phyloP scores from a whole-genome alignment of 768 basidiomycete species.

The Chalciporus sphaerocephalus region DNA sequence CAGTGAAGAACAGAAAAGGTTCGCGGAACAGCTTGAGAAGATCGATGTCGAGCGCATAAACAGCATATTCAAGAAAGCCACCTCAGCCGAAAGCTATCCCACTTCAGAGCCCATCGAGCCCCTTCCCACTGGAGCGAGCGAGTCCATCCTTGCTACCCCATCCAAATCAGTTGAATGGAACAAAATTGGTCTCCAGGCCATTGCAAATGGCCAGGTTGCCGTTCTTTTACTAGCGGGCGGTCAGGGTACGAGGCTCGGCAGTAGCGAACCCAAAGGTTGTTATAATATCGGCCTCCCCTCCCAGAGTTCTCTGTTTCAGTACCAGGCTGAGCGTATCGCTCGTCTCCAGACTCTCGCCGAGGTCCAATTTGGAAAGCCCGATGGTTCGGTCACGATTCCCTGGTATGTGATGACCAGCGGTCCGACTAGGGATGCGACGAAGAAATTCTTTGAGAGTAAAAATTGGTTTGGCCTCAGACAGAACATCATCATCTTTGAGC shows the following conservation, averaged over 20 bases:
- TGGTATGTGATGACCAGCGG: constrained; percentile 99
- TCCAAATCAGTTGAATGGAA: constrained; percentile 71
- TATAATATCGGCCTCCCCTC: constrained; percentile 96
- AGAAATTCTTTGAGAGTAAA: constrained; percentile 75
- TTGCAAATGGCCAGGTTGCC: constrained; percentile 80
- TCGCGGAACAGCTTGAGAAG: constrained; percentile 66
- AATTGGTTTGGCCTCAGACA: constrained; percentile 77
- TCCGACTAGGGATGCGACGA: constrained; percentile 85
- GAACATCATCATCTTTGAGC: constrained; percentile 92
- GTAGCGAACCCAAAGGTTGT: constrained; percentile 91
- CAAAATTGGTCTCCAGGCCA: constrained; percentile 72
- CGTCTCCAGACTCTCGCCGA: constrained; percentile 78
- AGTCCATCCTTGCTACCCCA: constrained; percentile 51
- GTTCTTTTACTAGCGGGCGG: constrained; percentile 98
- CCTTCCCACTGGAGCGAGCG: constrained; percentile 71
- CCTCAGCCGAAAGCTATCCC: constrained; percentile 56
- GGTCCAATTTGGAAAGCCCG: constrained; percentile 44
- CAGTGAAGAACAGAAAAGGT: constrained; percentile 54
- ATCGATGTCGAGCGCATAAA: constrained; percentile 92
- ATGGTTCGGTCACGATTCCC: constrained; percentile 68
- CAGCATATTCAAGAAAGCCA: constrained; percentile 75
- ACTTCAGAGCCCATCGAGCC: constrained; percentile 64
- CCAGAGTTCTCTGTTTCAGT: constrained; percentile 91
- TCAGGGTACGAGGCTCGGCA: constrained; percentile 92
- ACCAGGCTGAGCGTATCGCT: constrained; percentile 94